Base-by-base conservation (phyloP, 257 asterid genomes). In the Fraxinus excelsior region DNA sequence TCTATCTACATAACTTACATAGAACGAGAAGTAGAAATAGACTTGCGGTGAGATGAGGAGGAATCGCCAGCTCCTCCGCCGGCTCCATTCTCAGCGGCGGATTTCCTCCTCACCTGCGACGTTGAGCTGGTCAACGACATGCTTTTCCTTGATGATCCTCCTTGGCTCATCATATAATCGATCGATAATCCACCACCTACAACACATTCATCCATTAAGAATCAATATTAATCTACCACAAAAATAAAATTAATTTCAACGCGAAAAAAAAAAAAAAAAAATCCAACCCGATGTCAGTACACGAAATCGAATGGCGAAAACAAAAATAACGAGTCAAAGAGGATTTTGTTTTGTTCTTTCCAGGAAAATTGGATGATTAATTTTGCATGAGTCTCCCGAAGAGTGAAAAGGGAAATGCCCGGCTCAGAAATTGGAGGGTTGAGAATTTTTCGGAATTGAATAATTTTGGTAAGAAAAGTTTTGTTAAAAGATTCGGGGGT, bases 91-190 rank as follows among this genome's bases (percentile, higher is more conserved):
- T 79, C 68, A 25, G 35, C 81, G 6, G 74, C 75, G 51, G 84
- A 67, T 81, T 86, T 92, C 87, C 81, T 84, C 74, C 87, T 74
- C 11, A 58, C 69, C 16, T 44, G 82, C 58, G 92, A 81, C 71
- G 90, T 46, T 34, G 95, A 75, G 79, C 80, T 83, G 74, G 90
- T 75, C 90, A 88, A 73, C 65, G 96, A 82, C 78, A 79, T 32
- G 80, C 97, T 92, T 82, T 91, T 88, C 87, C 96, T 80, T 66
- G 95, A 82, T 74, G 87, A 72, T 35, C 95, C 93, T 69, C 92
- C 94, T 76, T 90, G 96, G 85, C 96, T 80, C 86, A 88, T 79
- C 89, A 89, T 86, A 84, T 78, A 56, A 72, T 74, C 88, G 86
- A 87, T 87, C 74, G 77, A 70, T 64, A 76, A 79, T 75, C 80